These are phyloP conservation scores for Dentipellis fragilis DNA, from an alignment of 768 basidiomycete species.

Conservation along the genomic window DNA sequence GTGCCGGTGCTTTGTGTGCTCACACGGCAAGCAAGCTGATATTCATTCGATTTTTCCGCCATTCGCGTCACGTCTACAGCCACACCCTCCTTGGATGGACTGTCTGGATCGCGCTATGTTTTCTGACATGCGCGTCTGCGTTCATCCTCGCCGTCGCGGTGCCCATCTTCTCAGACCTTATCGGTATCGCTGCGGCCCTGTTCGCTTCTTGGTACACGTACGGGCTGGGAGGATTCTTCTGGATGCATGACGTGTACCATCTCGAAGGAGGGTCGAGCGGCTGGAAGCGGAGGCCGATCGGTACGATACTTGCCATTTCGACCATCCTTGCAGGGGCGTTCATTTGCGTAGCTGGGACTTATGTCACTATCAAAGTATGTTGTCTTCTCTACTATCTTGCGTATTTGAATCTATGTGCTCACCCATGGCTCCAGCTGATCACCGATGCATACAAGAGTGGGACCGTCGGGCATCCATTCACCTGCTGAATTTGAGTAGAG, in stretches of 20 bases:
- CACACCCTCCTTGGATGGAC: constrained; percentile 43
- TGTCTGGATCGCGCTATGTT: constrained; percentile 35
- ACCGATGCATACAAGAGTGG: background rate
- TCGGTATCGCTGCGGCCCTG: constrained; percentile 41
- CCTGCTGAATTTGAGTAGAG: background rate
- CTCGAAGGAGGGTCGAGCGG: constrained; percentile 26
- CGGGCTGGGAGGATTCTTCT: constrained; percentile 44
- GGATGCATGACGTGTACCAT: constrained; percentile 39
- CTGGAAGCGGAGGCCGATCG: constrained; percentile 23
- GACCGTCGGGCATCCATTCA: background rate
- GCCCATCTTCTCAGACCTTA: constrained; percentile 45
- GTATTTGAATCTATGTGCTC: background rate
- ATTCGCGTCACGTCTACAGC: constrained; percentile 36
- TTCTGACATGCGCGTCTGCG: constrained; percentile 28
- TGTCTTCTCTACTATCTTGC: background rate
- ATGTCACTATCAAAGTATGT: constrained; percentile 38
- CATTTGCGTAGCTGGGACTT: constrained; percentile 43
- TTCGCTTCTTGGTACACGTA: constrained; percentile 56
- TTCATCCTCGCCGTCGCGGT: constrained; percentile 41
- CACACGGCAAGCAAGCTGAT: constrained; percentile 46
- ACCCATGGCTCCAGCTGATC: background rate
- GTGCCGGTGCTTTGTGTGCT: constrained; percentile 35
- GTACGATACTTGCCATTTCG: constrained; percentile 27
- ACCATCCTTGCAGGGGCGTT: constrained; percentile 40
- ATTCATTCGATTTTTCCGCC: constrained; percentile 41